Percentiles rank a stretch among this genome's conserved stretches.
Evolutionary conservation across 2,329 filamentous ascomycete genomes (phyloP).

Genomic region (Alternaria solani): DNA sequence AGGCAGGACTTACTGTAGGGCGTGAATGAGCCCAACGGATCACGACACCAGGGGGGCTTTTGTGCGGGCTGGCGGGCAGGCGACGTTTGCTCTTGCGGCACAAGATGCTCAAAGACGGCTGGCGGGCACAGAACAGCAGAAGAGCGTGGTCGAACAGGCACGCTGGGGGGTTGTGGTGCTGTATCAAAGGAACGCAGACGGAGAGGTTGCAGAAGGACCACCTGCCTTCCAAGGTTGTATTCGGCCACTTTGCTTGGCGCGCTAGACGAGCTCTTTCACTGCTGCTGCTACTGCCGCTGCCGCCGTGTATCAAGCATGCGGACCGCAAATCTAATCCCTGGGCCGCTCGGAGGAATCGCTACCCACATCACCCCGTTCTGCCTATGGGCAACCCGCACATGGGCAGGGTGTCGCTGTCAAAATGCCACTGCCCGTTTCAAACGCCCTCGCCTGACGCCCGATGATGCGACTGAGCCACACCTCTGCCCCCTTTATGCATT

Average conservation of each 20-base stretch:
- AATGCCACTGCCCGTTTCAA: conserved; percentile 14
- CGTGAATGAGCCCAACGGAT: conserved; percentile 51
- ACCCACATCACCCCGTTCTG: conserved; percentile 12
- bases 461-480: conserved; percentile 28
- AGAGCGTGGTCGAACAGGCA: conserved; percentile 35
- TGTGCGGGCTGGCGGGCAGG: conserved; percentile 19
- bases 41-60: conserved; percentile 29
- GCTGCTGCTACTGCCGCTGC: not conserved
- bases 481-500: conserved; percentile 38
- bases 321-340: conserved; percentile 3
- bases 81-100: conserved; percentile 25
- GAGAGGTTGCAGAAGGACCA: conserved; percentile 28
- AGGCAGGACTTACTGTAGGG: conserved; percentile 48
- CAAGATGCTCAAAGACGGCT: conserved; percentile 35
- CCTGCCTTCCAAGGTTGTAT: conserved; percentile 18
- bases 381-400: conserved; percentile 1
- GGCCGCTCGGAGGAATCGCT: conserved; percentile 12
- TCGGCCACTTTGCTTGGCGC: conserved; percentile 24
- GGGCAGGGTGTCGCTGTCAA: conserved; percentile 12
- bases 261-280: conserved; percentile 25
- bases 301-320: conserved; percentile 21
- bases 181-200: conserved; percentile 26
- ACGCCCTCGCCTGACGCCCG: conserved; percentile 25
- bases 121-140: conserved; percentile 42
- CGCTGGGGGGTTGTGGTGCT: conserved; percentile 33